A percentile compares a stretch with the other conserved stretches of the same genome.
phyloP scores from a whole-genome alignment of 176 grass and related monocot genomes.

The Echinochloa phyllopogon region DNA sequence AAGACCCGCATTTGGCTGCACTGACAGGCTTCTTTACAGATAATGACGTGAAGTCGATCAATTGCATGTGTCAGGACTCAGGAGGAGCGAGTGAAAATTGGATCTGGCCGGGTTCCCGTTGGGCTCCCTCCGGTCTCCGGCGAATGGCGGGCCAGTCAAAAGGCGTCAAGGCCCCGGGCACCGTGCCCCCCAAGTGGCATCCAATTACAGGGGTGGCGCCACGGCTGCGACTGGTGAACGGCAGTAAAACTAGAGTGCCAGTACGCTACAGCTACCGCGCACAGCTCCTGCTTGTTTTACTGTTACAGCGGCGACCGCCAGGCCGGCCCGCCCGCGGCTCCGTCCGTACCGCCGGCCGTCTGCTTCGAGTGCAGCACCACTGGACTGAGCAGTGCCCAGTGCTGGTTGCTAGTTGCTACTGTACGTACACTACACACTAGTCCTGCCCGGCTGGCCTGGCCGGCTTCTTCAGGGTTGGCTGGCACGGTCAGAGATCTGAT shows the following conservation, averaged over 20 bases:
- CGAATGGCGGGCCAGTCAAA: constrained; percentile 1
- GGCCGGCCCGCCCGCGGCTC: neutral
- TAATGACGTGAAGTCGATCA: neutral
- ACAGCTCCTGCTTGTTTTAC: neutral
- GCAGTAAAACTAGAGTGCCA: neutral
- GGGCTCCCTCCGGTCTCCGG: neutral
- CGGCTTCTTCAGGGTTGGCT: neutral
- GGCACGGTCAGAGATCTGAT: constrained; percentile 45
- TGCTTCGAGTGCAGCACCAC: neutral
- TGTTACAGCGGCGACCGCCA: constrained; percentile 36
- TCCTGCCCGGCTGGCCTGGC: neutral
- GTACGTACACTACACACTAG: neutral
- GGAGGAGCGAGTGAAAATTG: neutral
- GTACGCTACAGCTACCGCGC: neutral
- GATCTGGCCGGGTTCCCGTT: neutral
- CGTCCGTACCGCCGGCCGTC: neutral
- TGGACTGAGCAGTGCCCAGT: neutral
- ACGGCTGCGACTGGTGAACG: neutral
- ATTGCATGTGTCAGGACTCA: neutral
- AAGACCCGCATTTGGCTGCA: neutral
- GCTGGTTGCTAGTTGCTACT: neutral
- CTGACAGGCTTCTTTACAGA: neutral
- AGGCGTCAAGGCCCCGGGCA: neutral
- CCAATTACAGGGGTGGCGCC: neutral
- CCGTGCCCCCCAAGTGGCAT: constrained; percentile 7